These are phyloP conservation scores for Phalaenopsis aphrodite DNA, from an alignment of 106 monocot genomes.

Conservation along the genomic window DNA sequence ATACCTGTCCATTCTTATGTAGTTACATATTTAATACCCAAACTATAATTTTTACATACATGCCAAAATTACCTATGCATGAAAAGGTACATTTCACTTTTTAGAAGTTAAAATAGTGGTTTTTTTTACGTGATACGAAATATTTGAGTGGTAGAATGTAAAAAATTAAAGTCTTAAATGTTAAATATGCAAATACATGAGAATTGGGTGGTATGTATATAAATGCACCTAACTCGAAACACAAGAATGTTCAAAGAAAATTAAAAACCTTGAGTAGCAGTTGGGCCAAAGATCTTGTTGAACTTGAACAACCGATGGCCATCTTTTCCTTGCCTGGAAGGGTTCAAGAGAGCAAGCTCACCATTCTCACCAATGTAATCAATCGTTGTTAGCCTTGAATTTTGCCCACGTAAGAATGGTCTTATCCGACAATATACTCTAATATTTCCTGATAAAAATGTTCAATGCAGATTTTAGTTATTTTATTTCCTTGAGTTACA, in stretches of 20 bases:
- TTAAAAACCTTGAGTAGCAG: conserved; percentile 77
- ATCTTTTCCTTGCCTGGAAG: conserved; percentile 87
- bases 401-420: conserved; percentile 89
- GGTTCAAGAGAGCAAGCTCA: conserved; percentile 75
- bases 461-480: neutral
- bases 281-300: conserved; percentile 69
- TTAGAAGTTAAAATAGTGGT: too few relatives aligned
- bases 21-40: too few relatives aligned
- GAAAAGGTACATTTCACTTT: too few relatives aligned
- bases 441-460: conserved; percentile 65
- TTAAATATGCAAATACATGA: too few relatives aligned
- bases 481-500: neutral
- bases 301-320: conserved; percentile 89
- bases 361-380: conserved; percentile 91
- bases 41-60: too few relatives aligned
- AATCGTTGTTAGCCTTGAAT: conserved; percentile 44
- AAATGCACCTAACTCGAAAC: neutral
- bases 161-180: too few relatives aligned
- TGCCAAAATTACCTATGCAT: too few relatives aligned
- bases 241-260: neutral
- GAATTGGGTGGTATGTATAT: too few relatives aligned
- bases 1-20: too few relatives aligned
- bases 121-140: too few relatives aligned
- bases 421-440: conserved; percentile 93
- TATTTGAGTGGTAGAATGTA: too few relatives aligned